phyloP scores from a whole-genome alignment of 169 alveolate species.

The Eimeria tenella region DNA sequence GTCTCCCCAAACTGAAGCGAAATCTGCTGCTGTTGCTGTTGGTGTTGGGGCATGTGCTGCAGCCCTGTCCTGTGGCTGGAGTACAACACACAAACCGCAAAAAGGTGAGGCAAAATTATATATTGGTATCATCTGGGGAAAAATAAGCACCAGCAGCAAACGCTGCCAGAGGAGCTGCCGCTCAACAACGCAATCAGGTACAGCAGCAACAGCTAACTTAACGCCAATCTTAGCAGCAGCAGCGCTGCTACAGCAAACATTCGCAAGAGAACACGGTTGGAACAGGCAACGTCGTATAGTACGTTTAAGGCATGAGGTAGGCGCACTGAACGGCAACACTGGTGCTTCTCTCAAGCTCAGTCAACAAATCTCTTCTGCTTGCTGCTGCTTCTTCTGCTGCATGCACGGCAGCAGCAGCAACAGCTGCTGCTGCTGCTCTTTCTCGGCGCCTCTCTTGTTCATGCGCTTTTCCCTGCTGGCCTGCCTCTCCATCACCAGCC shows the following conservation, averaged over 20 bases:
- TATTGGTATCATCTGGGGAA: neutral
- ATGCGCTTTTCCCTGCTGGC: neutral
- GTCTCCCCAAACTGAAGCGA: conserved; percentile 26
- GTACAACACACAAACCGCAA: neutral
- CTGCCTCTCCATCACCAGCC: conserved; percentile 19
- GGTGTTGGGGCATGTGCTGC: neutral
- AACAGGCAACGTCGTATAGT: too few species aligned
- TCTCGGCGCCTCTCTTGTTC: conserved; percentile 13
- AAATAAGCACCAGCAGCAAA: neutral
- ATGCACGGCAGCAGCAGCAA: conserved; percentile 7
- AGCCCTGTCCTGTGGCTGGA: neutral
- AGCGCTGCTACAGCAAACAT: too few species aligned
- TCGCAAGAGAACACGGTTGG: too few species aligned
- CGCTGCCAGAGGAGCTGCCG: too few species aligned
- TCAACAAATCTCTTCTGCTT: conserved; percentile 26
- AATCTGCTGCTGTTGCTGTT: conserved; percentile 3
- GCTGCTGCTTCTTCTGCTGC: conserved; percentile 71
- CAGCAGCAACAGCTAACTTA: too few species aligned
- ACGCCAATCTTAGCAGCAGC: too few species aligned
- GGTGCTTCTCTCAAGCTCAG: conserved; percentile 18
- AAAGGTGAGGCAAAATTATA: neutral
- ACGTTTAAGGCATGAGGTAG: neutral
- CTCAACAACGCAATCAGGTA: too few species aligned
- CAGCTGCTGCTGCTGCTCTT: conserved; percentile 50
- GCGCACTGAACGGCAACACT: conserved; percentile 11